These are phyloP conservation scores for Penicillium brevicompactum DNA, from an alignment of 2,329 filamentous ascomycete species.

Conservation along the genomic window DNA sequence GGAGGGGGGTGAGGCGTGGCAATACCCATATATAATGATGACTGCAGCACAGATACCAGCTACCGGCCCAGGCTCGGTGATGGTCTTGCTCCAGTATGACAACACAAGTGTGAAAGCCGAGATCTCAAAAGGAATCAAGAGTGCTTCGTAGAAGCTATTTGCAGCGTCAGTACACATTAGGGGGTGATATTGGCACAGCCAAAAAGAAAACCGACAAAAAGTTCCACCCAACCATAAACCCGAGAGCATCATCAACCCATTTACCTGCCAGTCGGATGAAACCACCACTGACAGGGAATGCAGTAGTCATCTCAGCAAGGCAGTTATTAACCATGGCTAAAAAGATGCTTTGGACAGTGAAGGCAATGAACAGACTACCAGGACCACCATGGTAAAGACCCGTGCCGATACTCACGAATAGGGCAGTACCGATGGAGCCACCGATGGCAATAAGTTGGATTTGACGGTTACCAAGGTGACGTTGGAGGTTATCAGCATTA, in stretches of 20 bases:
- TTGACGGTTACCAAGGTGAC: constrained; percentile 26
- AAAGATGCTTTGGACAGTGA: constrained; percentile 32
- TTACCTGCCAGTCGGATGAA: constrained; percentile 46
- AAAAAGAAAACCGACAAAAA: constrained; percentile 39
- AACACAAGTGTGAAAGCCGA: constrained; percentile 45
- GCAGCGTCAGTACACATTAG: constrained; percentile 4
- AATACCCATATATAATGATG: constrained; percentile 31
- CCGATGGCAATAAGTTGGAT: constrained; percentile 42
- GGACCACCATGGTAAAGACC: constrained; percentile 43
- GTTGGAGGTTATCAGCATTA: constrained; percentile 25
- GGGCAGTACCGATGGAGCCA: constrained; percentile 42
- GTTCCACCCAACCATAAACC: constrained; percentile 51
- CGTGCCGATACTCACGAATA: constrained; percentile 43
- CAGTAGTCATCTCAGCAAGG: constrained; percentile 50
- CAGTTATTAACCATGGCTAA: constrained; percentile 43
- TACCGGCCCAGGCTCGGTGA: constrained; percentile 32
- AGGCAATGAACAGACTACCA: constrained; percentile 41
- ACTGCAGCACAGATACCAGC: constrained; percentile 36
- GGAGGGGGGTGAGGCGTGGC: neutral
- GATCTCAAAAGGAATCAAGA: constrained; percentile 46
- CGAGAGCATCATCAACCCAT: constrained; percentile 50
- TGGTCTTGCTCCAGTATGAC: constrained; percentile 42
- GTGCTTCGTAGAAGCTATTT: constrained; percentile 41
- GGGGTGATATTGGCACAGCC: neutral
- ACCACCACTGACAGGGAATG: constrained; percentile 44